Evolutionary conservation across 345 rosid genomes (phyloP).

Genomic region (Eucalyptus pumila): DNA sequence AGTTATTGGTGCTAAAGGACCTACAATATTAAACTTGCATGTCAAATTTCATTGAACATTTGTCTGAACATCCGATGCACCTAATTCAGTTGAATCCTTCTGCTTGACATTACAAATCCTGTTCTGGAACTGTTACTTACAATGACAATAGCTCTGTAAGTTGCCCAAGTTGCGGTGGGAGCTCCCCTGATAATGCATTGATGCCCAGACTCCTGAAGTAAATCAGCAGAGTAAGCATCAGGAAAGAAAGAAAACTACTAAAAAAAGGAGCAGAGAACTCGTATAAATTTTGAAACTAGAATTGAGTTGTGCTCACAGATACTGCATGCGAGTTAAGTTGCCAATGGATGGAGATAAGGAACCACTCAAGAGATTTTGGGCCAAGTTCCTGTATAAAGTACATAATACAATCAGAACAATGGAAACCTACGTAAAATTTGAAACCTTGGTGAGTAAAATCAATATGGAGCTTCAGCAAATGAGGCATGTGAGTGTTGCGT

Average conservation of each 20-base stretch:
- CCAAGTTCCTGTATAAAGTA: constrained; percentile 20
- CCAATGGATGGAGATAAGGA: not conserved
- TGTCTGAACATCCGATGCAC: not conserved
- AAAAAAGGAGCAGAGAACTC: too few relatives aligned
- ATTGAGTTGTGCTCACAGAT: too few relatives aligned
- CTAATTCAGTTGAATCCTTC: not conserved
- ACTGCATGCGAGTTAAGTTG: too few relatives aligned
- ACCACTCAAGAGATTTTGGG: constrained; percentile 34
- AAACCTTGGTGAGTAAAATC: not conserved
- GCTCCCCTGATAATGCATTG: constrained; percentile 29
- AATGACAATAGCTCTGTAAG: constrained; percentile 32
- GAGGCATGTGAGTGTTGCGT: not conserved
- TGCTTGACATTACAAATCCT: not conserved
- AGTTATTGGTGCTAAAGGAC: too few relatives aligned
- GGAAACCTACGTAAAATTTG: not conserved
- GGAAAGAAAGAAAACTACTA: too few relatives aligned
- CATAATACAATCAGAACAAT: constrained; percentile 23
- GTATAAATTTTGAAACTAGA: too few relatives aligned
- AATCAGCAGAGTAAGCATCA: too few relatives aligned
- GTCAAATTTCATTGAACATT: not conserved
- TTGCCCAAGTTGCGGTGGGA: too few relatives aligned
- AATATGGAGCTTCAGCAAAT: not conserved
- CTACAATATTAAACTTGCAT: too few relatives aligned
- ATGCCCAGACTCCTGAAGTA: too few relatives aligned
- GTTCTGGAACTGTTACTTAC: constrained; percentile 18